Evolutionary conservation across 768 basidiomycete species (phyloP).

Genomic region (Panellus pusillus): DNA sequence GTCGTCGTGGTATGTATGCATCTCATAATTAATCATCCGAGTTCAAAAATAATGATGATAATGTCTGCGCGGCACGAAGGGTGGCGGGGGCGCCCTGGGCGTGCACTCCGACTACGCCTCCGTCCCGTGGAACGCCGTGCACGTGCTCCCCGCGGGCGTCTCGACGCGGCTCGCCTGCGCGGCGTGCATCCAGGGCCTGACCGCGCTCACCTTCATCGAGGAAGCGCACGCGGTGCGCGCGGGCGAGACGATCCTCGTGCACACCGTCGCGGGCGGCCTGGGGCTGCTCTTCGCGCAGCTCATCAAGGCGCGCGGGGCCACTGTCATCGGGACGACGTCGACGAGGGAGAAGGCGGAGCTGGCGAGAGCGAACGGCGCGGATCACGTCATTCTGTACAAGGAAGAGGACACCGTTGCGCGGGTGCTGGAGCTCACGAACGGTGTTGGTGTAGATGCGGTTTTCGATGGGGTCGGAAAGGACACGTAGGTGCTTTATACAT

Average conservation of each 20-base stretch:
- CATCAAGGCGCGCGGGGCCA: conserved; percentile 72
- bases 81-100: conserved; percentile 11
- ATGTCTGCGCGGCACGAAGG: neutral
- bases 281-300: conserved; percentile 71
- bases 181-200: conserved; percentile 71
- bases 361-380: conserved; percentile 77
- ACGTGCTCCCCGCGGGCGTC: conserved; percentile 63
- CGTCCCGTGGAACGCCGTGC: conserved; percentile 53
- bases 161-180: conserved; percentile 67
- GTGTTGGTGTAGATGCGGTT: conserved; percentile 80
- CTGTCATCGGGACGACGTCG: conserved; percentile 92
- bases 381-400: conserved; percentile 84
- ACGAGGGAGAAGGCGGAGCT: conserved; percentile 79
- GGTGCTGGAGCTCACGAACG: conserved; percentile 73
- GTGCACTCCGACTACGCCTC: conserved; percentile 14
- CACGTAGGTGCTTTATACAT: conserved; percentile 67
- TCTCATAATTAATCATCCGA: too few species aligned
- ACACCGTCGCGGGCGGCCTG: conserved; percentile 91
- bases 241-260: conserved; percentile 79
- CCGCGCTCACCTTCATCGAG: conserved; percentile 72
- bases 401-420: conserved; percentile 72
- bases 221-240: conserved; percentile 85
- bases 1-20: conserved; percentile 62
- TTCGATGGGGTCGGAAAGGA: conserved; percentile 98
- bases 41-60: too few species aligned